Conservation (phyloP, 2,329 filamentous ascomycete genomes). For the Beauveria caledonica region DNA sequence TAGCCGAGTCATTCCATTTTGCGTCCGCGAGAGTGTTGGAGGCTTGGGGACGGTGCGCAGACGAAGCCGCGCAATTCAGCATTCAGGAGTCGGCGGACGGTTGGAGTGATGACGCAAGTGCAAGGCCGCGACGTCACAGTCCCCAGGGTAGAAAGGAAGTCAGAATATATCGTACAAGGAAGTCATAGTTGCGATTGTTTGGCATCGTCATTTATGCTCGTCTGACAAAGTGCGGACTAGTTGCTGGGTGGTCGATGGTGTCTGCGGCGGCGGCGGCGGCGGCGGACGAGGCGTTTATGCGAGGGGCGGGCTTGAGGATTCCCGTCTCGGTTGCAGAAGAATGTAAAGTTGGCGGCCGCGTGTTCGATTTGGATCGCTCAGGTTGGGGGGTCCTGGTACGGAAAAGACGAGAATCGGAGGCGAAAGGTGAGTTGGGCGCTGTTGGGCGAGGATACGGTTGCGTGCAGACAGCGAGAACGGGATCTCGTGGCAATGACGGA, state of each 20-base stretch:
- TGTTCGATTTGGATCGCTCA: background rate
- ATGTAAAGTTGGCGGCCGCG: background rate
- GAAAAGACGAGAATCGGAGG: background rate
- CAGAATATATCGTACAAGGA: constrained; percentile 60
- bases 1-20: background rate
- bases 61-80: background rate
- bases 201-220: constrained; percentile 59
- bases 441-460: background rate
- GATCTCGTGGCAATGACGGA: constrained; percentile 5
- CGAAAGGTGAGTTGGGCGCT: background rate
- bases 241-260: background rate
- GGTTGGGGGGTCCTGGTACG: background rate
- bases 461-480: background rate
- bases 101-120: background rate
- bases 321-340: background rate
- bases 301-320: background rate
- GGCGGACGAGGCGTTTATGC: constrained; percentile 5
- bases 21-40: background rate
- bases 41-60: constrained; percentile 9
- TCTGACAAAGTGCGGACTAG: background rate
- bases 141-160: constrained; percentile 14
- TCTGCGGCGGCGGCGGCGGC: background rate
- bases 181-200: constrained; percentile 97
- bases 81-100: background rate
- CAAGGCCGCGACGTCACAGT: background rate